Evolutionary conservation across 2,329 filamentous ascomycete species (phyloP).

Genomic region (Didymosphaeria variabile): DNA sequence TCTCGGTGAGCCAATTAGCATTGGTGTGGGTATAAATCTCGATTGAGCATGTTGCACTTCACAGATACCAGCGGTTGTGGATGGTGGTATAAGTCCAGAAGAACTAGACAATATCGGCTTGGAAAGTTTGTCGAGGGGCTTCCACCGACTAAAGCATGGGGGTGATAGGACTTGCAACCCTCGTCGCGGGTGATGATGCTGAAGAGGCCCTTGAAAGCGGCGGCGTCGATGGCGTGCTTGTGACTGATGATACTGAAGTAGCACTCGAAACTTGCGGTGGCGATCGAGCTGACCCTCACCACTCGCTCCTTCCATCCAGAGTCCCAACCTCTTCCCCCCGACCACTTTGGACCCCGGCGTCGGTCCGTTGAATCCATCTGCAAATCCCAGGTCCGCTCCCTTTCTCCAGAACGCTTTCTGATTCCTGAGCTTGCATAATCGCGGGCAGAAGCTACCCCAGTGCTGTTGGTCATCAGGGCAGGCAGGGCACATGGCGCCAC

Average conservation of each 20-base stretch:
- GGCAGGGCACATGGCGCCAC: neutral
- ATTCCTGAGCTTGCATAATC: slow-evolving; percentile 1
- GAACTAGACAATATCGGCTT: neutral
- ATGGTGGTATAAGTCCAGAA: neutral
- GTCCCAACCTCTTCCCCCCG: neutral
- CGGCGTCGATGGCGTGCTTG: neutral
- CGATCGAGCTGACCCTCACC: too few relatives aligned
- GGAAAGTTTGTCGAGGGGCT: neutral
- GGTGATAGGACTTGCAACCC: neutral
- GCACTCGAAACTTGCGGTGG: neutral
- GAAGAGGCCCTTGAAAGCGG: neutral
- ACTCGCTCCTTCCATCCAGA: neutral
- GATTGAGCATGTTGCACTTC: too few relatives aligned
- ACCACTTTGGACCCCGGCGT: neutral
- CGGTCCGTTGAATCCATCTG: neutral
- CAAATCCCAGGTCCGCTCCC: neutral
- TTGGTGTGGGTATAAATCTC: neutral
- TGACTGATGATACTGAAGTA: neutral
- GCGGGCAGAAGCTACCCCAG: slow-evolving; percentile 1
- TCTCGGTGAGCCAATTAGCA: neutral
- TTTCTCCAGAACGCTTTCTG: neutral
- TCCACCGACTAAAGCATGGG: neutral
- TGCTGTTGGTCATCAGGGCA: slow-evolving; percentile 5
- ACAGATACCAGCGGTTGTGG: too few relatives aligned
- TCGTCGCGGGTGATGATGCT: neutral